Evolutionary conservation across 176 grass and related monocot genomes (phyloP).

Genomic region (Areca catechu): DNA sequence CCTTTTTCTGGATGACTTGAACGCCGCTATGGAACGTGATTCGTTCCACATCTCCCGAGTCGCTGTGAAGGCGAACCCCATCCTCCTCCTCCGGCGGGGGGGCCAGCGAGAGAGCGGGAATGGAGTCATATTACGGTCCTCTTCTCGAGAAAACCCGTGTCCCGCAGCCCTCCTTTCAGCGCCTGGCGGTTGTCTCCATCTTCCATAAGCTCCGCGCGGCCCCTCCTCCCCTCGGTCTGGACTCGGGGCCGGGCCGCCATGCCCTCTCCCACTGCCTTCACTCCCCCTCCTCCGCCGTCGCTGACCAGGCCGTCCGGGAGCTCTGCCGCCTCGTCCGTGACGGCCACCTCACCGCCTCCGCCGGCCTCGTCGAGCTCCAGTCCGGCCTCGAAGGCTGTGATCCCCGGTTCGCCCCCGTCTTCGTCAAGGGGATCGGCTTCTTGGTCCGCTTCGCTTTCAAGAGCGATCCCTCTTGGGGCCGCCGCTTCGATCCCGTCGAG

Average conservation of each 20-base stretch:
- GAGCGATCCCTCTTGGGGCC: constrained; percentile 7
- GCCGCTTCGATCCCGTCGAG: constrained; percentile 15
- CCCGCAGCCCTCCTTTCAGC: constrained; percentile 15
- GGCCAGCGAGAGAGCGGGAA: not conserved
- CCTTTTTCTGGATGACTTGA: no score
- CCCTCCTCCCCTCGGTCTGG: constrained; percentile 25
- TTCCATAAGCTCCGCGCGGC: constrained; percentile 34
- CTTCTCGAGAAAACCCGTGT: constrained; percentile 19
- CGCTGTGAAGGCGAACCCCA: no score
- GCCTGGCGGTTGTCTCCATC: constrained; percentile 13
- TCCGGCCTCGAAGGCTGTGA: constrained; percentile 14
- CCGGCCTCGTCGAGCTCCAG: constrained; percentile 31
- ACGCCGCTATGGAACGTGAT: no score
- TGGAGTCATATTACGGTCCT: constrained; percentile 25
- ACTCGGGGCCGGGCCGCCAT: constrained; percentile 8
- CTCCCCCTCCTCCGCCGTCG: constrained; percentile 17
- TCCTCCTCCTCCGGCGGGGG: no score
- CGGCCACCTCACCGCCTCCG: constrained; percentile 21
- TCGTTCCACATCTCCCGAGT: no score
- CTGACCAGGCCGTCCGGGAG: constrained; percentile 35
- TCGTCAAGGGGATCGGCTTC: constrained; percentile 24
- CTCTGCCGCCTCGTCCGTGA: constrained; percentile 34
- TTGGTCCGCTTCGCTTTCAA: constrained; percentile 12
- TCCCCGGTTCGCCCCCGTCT: constrained; percentile 9
- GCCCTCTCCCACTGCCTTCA: constrained; percentile 32